Evolutionary conservation across 495 filamentous ascomycete genomes (phyloP).

Genomic region (Penicillium bialowiezense): DNA sequence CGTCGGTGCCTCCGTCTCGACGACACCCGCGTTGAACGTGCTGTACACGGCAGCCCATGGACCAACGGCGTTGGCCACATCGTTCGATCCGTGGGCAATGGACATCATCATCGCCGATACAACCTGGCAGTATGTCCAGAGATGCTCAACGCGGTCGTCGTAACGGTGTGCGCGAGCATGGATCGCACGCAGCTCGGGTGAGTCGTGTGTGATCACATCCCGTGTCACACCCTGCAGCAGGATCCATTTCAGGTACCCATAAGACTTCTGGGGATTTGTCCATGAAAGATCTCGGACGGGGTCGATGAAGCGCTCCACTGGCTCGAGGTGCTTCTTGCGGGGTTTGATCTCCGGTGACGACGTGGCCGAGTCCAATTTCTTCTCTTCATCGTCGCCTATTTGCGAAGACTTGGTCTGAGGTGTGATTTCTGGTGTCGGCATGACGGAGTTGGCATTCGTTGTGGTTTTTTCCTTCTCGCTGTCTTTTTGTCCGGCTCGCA

Average conservation of each 20-base stretch:
- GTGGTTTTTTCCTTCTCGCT: conserved; percentile 2
- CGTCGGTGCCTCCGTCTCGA: conserved; percentile 47
- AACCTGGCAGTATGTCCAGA: conserved; percentile 68
- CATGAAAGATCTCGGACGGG: conserved; percentile 29
- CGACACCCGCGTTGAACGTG: conserved; percentile 46
- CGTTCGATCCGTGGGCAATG: conserved; percentile 75
- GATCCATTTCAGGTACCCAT: conserved; percentile 39
- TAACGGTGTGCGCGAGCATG: conserved; percentile 62
- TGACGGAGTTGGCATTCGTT: conserved; percentile 55
- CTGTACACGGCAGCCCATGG: conserved; percentile 63
- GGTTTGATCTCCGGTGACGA: conserved; percentile 25
- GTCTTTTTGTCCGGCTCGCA: conserved; percentile 19
- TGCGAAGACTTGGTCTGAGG: conserved; percentile 33
- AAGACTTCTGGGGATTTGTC: conserved; percentile 35
- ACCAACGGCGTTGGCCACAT: conserved; percentile 69
- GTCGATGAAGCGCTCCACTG: conserved; percentile 34
- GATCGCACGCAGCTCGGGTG: conserved; percentile 47
- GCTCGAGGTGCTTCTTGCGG: conserved; percentile 21
- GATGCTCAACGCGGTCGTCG: conserved; percentile 69
- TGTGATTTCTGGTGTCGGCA: conserved; percentile 67
- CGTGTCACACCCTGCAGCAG: conserved; percentile 59
- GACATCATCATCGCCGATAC: conserved; percentile 66
- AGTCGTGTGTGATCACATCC: conserved; percentile 53
- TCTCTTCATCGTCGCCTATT: conserved; percentile 58
- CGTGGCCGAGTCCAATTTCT: conserved; percentile 41